Base-by-base conservation (phyloP, 306 rosid genomes). In the Pterocarpus macrocarpus region DNA sequence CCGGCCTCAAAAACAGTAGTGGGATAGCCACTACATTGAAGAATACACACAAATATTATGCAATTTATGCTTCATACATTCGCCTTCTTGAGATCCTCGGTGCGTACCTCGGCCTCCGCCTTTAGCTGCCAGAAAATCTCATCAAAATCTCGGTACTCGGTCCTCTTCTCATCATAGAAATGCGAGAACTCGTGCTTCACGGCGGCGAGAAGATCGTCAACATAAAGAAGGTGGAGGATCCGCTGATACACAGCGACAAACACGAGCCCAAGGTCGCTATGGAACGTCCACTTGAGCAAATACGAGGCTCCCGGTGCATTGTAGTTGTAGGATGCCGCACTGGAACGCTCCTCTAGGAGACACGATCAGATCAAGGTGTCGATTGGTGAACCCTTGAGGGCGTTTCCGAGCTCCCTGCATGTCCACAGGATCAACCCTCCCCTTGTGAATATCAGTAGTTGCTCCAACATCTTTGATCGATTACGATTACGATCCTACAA, bases 371-470 rank as follows among this genome's bases (percentile, higher is more conserved):
- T 93, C 92, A 95, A 83, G 17, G 97, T 88, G 82, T 95, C 98
- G 64, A 95, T 91, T 41, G 98, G 97, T 5, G 97, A 95, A 6
- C 98, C 98, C 73, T 52, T 92, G 39, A 95, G 90, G 50, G 98
- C 97, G 72, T 95, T 92, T 13, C 94, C 92, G 14, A 94, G 85
- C 83, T 94, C 90, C 59, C 90, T 91, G 84, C 95, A 95, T 2
- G 97, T 91, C 97, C 98, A 95, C 36, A 95, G 95, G 88, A 91
- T 95, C 72, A 95, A 85, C 10, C 97, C 98, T 57, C 98, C 97
- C 71, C 98, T 82, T 4, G 98, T 95, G 82, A 92, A 95, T 75
- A 95, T 95, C 79, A 95, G 85, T 72, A 95, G 83, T 53, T 95
- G 97, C 83, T 95, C 98, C 86, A 95, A 83, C 98, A 95, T 95